A percentile compares a stretch with the other conserved stretches of the same genome.
Conservation (phyloP, 805 yeast species). For the Saturnispora silvae region DNA sequence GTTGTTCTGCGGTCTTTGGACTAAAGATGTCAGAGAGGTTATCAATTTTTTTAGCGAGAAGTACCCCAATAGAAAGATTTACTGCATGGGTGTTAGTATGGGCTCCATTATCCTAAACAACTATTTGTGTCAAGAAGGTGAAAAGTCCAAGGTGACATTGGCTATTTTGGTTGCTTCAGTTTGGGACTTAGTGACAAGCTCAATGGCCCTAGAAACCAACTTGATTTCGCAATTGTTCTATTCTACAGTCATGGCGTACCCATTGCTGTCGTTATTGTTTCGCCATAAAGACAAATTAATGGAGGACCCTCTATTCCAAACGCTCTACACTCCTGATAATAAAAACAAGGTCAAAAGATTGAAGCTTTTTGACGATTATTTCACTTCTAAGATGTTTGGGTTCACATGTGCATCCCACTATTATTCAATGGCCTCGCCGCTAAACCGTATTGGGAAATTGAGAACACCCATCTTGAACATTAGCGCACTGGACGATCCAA, state of each 20-base stretch:
- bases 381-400: constrained; percentile 60
- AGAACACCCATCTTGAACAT: constrained; percentile 55
- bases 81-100: constrained; percentile 68
- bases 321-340: constrained; percentile 15
- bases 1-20: constrained; percentile 62
- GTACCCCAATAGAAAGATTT: constrained; percentile 56
- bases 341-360: constrained; percentile 24
- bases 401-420: constrained; percentile 54
- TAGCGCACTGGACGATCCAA: constrained; percentile 68
- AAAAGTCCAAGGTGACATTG: constrained; percentile 34
- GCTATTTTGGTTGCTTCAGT: constrained; percentile 58
- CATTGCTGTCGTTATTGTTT: constrained; percentile 33
- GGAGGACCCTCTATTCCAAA: constrained; percentile 20
- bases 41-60: constrained; percentile 37
- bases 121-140: constrained; percentile 58
- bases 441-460: constrained; percentile 37
- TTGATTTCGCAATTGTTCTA: constrained; percentile 37
- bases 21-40: constrained; percentile 53
- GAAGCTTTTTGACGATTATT: constrained; percentile 49
- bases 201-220: constrained; percentile 32
- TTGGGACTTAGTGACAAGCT: constrained; percentile 57
- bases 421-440: constrained; percentile 53
- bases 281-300: constrained; percentile 31
- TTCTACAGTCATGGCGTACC: constrained; percentile 40
- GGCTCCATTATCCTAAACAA: constrained; percentile 68